Conservation (phyloP, 345 rosid species). For the Mallotus nudiflorus region DNA sequence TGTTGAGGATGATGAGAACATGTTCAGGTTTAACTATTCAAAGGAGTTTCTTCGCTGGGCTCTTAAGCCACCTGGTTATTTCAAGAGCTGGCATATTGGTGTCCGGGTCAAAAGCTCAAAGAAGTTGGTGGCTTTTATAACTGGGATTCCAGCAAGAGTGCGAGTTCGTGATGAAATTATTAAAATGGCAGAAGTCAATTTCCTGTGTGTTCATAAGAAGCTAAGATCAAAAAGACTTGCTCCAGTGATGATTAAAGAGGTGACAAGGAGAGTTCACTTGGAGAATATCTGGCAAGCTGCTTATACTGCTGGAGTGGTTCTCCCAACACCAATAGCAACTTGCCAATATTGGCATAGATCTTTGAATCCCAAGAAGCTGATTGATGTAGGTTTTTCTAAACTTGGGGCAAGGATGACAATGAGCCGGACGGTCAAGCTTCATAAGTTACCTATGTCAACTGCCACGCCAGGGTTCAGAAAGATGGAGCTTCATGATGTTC, state of each 20-base stretch:
- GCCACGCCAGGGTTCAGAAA: constrained; percentile 76
- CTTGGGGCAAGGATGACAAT: constrained; percentile 89
- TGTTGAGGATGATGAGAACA: constrained; percentile 89
- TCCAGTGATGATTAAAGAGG: constrained; percentile 94
- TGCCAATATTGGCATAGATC: constrained; percentile 96
- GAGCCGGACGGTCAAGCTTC: constrained; percentile 86
- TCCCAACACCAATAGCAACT: constrained; percentile 81
- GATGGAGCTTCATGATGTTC: constrained; percentile 79
- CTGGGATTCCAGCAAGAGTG: constrained; percentile 79
- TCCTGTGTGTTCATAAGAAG: constrained; percentile 93
- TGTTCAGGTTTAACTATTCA: constrained; percentile 93
- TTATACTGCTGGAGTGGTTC: constrained; percentile 82
- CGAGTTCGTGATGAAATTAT: constrained; percentile 67
- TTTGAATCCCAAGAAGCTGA: constrained; percentile 88
- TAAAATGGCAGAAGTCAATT: constrained; percentile 89
- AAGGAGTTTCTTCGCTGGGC: constrained; percentile 96
- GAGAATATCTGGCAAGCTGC: constrained; percentile 97
- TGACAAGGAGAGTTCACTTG: constrained; percentile 81
- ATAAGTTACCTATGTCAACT: constrained; percentile 70
- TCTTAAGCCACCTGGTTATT: constrained; percentile 71
- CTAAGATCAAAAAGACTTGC: constrained; percentile 90
- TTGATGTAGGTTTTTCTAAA: constrained; percentile 86
- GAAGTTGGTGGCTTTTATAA: constrained; percentile 84
- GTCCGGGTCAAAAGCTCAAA: constrained; percentile 75
- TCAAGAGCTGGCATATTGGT: constrained; percentile 79